Base-by-base conservation (phyloP, 805 yeast genomes). In the Starmerella khaoyaiensis region DNA sequence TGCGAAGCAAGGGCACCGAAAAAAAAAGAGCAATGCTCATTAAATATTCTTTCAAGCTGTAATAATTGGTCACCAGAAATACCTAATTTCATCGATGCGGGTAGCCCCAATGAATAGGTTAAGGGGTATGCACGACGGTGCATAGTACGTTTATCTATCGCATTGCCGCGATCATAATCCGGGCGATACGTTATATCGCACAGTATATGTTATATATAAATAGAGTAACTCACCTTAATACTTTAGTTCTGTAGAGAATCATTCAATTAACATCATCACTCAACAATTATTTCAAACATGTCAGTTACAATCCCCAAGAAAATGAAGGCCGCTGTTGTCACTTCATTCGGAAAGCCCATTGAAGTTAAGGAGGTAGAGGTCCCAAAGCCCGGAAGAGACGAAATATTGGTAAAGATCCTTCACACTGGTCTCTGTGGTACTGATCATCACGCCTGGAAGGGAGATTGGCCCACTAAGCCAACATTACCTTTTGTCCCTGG, bases 341-440 rank as follows among this genome's bases (percentile, higher is more conserved):
- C 76, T 58, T 70, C 67, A 55, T 62, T 65, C 62, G 72, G 73
- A 46, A 83, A 83, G 51, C 68, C 71, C 41, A 61, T 79, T 49
- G 59, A 62, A 45, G 76, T 74, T 68, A 70, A 69, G 56, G 84
- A 80, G 51, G 72, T 80, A 45, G 79, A 86, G 37, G 87, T 81
- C 40, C 93, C 93, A 53, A 61, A 58, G 33, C 93, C 93, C 52
- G 76, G 71, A 56, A 63, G 81, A 42, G 76, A 74, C 56, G 86
- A 82, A 63, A 67, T 82, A 49, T 69, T 83, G 58, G 67, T 83
- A 63, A 74, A 83, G 60, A 75, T 83, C 61, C 74, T 74, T 64
- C 82, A 76, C 69, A 74, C 93, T 20, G 94, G 94, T 62, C 93
- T 82, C 40, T 82, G 94, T 64, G 94, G 84, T 68, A 81, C 94